Base-by-base conservation (phyloP, 2,329 filamentous ascomycete genomes). In the Cercospora citrullina region DNA sequence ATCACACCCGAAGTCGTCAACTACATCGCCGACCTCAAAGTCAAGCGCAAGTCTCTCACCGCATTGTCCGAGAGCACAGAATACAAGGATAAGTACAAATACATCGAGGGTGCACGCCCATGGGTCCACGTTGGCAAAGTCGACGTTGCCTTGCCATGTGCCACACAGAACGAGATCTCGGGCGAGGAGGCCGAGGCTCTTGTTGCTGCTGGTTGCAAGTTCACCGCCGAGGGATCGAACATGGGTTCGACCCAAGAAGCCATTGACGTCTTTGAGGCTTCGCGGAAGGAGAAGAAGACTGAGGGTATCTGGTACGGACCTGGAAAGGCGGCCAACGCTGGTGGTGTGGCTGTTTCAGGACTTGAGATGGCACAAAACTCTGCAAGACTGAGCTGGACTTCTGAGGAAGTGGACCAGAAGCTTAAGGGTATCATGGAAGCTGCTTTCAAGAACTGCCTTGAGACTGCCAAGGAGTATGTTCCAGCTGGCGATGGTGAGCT, bases 341-440 rank as follows among this genome's bases (percentile, higher is more conserved):
- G 95, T 81, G 95, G 95, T 86, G 95, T 98, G 67, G 95, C 95
- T 66, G 95, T 99, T 48, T 97, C 93, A 2, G 95, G 95, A 75
- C 89, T 99, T 55, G 95, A 99, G 87, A 99, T 99, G 95, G 94
- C 94, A 7, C 95, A 99, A 88, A 98, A 99, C 88, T 94, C 91
- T 73, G 83, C 90, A 81, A 90, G 94, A 69, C 85, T 97, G 73
- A 87, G 84, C 77, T 99, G 95, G 95, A 91, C 92, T 30, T 78
- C 85, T 58, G 91, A 97, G 85, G 91, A 97, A 85, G 65, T 67
- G 9, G 36, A 65, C 6, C 16, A 42, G 21, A 66, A 61, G 18
- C 31, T 28, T 8, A 75, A 93, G 93, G 85, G 82, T 75, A 98
- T 98, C 84, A 99, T 99, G 95, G 90, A 94, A 86, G 87, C 88